A percentile compares a stretch with the other conserved stretches of the same genome.
Evolutionary conservation across 257 asterid genomes (phyloP).

Genomic region (Orobanche coerulescens): DNA sequence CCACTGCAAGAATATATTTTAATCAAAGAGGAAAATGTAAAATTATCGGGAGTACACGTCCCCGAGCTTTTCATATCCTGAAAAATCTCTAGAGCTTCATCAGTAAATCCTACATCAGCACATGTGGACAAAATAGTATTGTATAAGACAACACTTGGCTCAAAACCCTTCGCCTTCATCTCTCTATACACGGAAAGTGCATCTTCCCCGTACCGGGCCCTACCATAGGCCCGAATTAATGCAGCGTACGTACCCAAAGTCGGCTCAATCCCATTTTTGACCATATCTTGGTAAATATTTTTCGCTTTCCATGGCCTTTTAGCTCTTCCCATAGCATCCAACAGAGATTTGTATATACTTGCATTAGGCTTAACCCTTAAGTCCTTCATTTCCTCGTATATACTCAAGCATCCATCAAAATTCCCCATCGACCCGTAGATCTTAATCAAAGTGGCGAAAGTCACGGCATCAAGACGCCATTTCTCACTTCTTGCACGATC

Average conservation of each 20-base stretch:
- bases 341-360: slow-evolving; percentile 53
- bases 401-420: slow-evolving; percentile 86
- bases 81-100: slow-evolving; percentile 70
- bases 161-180: slow-evolving; percentile 81
- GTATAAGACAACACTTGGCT: slow-evolving; percentile 52
- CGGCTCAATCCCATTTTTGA: slow-evolving; percentile 47
- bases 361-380: slow-evolving; percentile 55
- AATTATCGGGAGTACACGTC: slow-evolving; percentile 59
- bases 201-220: slow-evolving; percentile 70
- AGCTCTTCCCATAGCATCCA: slow-evolving; percentile 98
- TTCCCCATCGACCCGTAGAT: slow-evolving; percentile 61
- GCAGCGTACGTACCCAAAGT: slow-evolving; percentile 78
- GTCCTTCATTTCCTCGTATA: slow-evolving; percentile 91
- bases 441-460: slow-evolving; percentile 66
- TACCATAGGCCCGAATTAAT: slow-evolving; percentile 60
- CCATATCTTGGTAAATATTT: slow-evolving; percentile 59
- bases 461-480: slow-evolving; percentile 72
- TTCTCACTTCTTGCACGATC: slow-evolving; percentile 78
- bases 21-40: slow-evolving; percentile 72
- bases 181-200: slow-evolving; percentile 61
- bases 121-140: slow-evolving; percentile 69
- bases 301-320: slow-evolving; percentile 94
- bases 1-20: slow-evolving; percentile 75
- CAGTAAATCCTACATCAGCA: slow-evolving; percentile 70
- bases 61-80: slow-evolving; percentile 61